phyloP scores from a whole-genome alignment of 2,329 filamentous ascomycete genomes.

The Cercospora sp. region DNA sequence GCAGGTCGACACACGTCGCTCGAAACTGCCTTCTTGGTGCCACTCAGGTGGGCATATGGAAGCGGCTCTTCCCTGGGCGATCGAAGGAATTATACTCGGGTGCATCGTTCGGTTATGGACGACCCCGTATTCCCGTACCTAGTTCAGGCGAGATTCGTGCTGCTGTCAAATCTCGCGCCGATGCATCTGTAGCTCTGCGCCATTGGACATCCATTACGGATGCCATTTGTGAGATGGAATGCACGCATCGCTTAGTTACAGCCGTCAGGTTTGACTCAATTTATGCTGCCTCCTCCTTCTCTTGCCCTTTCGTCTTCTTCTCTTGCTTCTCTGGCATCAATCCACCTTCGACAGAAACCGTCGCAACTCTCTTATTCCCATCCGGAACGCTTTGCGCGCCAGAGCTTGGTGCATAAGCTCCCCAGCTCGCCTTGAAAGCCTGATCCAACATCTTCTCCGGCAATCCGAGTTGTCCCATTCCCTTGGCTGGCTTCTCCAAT shows the following conservation, averaged over 20 bases:
- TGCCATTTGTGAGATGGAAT: not conserved
- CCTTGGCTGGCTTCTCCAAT: not conserved
- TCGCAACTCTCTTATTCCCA: constrained; percentile 19
- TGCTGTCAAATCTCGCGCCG: not conserved
- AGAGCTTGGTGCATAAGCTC: constrained; percentile 34
- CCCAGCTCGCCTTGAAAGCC: constrained; percentile 36
- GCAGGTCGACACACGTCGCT: not conserved
- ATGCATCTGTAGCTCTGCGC: not conserved
- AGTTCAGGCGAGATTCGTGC: not conserved
- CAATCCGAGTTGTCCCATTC: not conserved
- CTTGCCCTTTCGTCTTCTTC: not conserved
- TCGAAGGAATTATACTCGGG: not conserved
- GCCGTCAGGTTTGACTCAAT: not conserved
- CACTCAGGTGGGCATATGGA: not conserved
- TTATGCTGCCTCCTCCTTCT: not conserved
- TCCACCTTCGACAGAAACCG: constrained; percentile 15
- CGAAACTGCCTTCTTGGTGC: not conserved
- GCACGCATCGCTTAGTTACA: not conserved
- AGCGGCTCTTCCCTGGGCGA: not conserved
- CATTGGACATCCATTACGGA: not conserved
- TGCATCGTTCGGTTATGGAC: not conserved
- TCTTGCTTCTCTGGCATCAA: not conserved
- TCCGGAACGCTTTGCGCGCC: constrained; percentile 25
- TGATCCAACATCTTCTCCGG: constrained; percentile 26
- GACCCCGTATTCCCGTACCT: not conserved